Base-by-base conservation (phyloP, 2,329 filamentous ascomycete species). In the Neonectria punicea region DNA sequence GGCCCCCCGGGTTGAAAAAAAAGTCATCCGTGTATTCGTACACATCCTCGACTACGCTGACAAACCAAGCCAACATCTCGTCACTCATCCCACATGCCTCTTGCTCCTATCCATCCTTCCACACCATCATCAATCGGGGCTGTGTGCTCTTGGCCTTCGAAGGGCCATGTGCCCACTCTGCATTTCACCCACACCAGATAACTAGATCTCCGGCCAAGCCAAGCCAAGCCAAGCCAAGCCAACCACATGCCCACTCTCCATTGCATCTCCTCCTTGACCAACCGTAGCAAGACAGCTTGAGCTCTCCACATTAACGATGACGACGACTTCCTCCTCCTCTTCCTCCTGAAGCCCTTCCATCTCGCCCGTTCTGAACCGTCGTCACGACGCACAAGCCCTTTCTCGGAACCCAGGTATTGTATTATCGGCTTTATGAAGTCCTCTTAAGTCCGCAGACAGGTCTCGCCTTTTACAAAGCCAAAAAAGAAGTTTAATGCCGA, bases 401-500 rank as follows among this genome's bases (percentile, higher is more conserved):
- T 36, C 30, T 8, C 32, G 13, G 28, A 55, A 43, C 4, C 18
- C 25, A 51, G 20, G n/a, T 47, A 14, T 62, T 28, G n/a, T 51
- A 14, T 62, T 28, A n/a, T 53, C 34, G 50, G 20, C 11, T 20
- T n/a, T 25, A 43, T 36, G 32, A 18, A 13, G 49, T 28, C 30
- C 10, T 44, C 25, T 53, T 49, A 59, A 59, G 43, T 55, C 36
- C 61, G 51, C 11, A 44, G 32, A n/a, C 16, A 36, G 30, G 43
- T 10, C 28, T 34, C 9, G 49, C 36, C 57, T 47, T 25, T 30
- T 10, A 14, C 5, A 5, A 46, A 59, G 56, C 50, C 28, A 64
- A 59, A 64, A 62, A 59, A 56, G 44, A 64, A 60, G 61, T 55
- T 58, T 58, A 58, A 50, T 55, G 34, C 28, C 55, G 43, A 22